phyloP scores from a whole-genome alignment of 208 protist genomes.

The Trypanosoma grayi region DNA sequence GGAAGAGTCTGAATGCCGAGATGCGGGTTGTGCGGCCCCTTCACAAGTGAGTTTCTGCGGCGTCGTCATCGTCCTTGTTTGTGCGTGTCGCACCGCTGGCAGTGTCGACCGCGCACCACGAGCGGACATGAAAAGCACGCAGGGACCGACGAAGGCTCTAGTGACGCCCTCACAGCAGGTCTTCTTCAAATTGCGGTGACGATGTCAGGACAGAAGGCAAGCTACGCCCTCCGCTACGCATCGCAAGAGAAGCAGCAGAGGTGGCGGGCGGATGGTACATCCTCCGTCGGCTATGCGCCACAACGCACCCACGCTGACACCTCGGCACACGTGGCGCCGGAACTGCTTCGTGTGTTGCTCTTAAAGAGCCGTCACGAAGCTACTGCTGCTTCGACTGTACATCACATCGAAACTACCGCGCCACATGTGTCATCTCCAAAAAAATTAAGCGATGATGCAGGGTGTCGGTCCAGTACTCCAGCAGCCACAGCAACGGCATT shows the following conservation, averaged over 20 bases:
- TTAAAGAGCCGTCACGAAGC: slow-evolving; percentile 8
- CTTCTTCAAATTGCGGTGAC: neutral
- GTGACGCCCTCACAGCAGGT: neutral
- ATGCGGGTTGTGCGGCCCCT: neutral
- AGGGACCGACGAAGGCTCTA: neutral
- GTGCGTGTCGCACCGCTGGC: neutral
- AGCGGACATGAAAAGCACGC: neutral
- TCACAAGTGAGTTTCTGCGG: too few relatives aligned
- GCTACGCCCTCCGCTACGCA: too few relatives aligned
- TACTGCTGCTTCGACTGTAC: too few relatives aligned
- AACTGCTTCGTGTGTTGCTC: slow-evolving; percentile 8
- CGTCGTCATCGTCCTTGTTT: too few relatives aligned
- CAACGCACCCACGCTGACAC: neutral
- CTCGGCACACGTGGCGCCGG: neutral
- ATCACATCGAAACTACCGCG: too few relatives aligned
- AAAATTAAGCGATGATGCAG: neutral
- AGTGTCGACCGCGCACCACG: too few relatives aligned
- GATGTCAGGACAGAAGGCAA: neutral
- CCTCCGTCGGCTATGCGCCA: too few relatives aligned
- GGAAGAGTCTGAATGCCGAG: slow-evolving; percentile 5
- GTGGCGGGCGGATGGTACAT: too few relatives aligned
- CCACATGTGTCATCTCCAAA: neutral
- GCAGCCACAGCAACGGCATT: neutral
- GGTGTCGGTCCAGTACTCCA: neutral
- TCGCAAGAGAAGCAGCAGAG: too few relatives aligned